Percentiles rank a stretch among this genome's conserved stretches.
Conservation (phyloP, 768 basidiomycete species). For the Gymnopilus dilepis region DNA sequence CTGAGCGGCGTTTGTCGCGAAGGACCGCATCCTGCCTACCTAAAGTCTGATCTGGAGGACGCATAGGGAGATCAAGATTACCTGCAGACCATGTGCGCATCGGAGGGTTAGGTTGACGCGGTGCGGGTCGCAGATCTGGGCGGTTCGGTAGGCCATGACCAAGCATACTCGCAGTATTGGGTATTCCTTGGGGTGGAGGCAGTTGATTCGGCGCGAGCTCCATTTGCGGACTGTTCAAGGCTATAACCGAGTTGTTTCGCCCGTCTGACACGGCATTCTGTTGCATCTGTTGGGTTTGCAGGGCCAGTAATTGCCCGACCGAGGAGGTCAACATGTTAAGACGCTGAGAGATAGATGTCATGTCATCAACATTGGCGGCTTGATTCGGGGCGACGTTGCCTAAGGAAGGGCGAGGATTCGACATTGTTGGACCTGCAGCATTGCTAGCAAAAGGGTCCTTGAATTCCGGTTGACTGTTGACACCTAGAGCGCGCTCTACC, state of each 20-base stretch:
- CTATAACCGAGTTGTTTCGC: slow-evolving; percentile 47
- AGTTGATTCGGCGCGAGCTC: slow-evolving; percentile 53
- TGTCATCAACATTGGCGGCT: slow-evolving; percentile 68
- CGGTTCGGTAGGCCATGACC: slow-evolving; percentile 70
- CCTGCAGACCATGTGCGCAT: slow-evolving; percentile 88
- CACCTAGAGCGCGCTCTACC: slow-evolving; percentile 65
- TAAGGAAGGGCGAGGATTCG: slow-evolving; percentile 63
- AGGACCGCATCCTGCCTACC: slow-evolving; percentile 48
- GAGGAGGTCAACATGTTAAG: slow-evolving; percentile 82
- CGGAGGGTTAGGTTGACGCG: slow-evolving; percentile 71
- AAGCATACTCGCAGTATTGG: slow-evolving; percentile 46
- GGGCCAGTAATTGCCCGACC: slow-evolving; percentile 81
- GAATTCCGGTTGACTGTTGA: slow-evolving; percentile 67
- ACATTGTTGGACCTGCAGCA: slow-evolving; percentile 39
- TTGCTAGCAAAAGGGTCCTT: slow-evolving; percentile 77
- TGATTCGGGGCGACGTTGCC: slow-evolving; percentile 78
- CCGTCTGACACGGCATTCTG: slow-evolving; percentile 41
- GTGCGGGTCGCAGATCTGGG: slow-evolving; percentile 62
- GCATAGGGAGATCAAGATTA: slow-evolving; percentile 72
- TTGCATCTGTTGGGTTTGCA: slow-evolving; percentile 79
- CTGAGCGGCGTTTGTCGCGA: slow-evolving; percentile 79
- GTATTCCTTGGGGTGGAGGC: slow-evolving; percentile 45
- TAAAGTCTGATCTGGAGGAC: slow-evolving; percentile 51
- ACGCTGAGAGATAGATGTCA: slow-evolving; percentile 76
- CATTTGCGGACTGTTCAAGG: slow-evolving; percentile 45